These are phyloP conservation scores for Podospora pseudopauciseta DNA, from an alignment of 495 filamentous ascomycete genomes.

Conservation along the genomic window DNA sequence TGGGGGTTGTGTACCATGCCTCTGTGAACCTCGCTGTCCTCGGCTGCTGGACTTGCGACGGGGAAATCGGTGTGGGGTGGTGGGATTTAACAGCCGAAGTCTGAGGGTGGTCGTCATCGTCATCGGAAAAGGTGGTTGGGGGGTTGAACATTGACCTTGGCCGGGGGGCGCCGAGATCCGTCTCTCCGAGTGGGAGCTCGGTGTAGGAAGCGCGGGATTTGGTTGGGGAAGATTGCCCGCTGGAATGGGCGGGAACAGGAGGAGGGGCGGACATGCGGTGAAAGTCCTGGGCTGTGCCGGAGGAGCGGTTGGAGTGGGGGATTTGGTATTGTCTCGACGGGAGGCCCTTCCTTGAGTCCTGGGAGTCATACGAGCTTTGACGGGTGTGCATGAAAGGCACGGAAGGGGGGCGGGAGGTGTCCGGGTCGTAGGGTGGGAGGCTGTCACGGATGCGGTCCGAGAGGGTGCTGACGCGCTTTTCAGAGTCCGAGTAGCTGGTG, in stretches of 20 bases:
- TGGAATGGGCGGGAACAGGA: slow-evolving; percentile 5
- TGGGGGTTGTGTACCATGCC: slow-evolving; percentile 53
- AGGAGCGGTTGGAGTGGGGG: slow-evolving; percentile 41
- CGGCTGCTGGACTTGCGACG: slow-evolving; percentile 28
- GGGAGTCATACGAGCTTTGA: slow-evolving; percentile 45
- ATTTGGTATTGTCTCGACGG: slow-evolving; percentile 51
- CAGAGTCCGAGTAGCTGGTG: slow-evolving; percentile 47
- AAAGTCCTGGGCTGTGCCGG: slow-evolving; percentile 33
- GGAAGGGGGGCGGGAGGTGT: slow-evolving; percentile 49
- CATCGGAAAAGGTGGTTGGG: neutral
- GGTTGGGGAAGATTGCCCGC: neutral
- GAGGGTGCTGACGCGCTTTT: slow-evolving; percentile 47
- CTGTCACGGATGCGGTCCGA: slow-evolving; percentile 49
- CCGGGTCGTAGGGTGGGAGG: slow-evolving; percentile 49
- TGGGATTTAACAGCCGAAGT: slow-evolving; percentile 28
- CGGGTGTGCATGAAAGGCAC: slow-evolving; percentile 77
- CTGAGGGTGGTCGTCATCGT: neutral
- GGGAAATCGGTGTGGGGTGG: slow-evolving; percentile 22
- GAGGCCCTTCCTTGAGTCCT: slow-evolving; percentile 49
- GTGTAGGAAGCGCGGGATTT: slow-evolving; percentile 35
- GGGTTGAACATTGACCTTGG: slow-evolving; percentile 23
- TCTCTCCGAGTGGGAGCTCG: slow-evolving; percentile 39
- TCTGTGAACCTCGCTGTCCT: slow-evolving; percentile 62
- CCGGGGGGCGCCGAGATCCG: slow-evolving; percentile 29
- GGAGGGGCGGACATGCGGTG: slow-evolving; percentile 42